These are phyloP conservation scores for peach (Prunus persica) DNA, from an alignment of 306 rosid genomes.

Conservation along the genomic window Prunus_persica_NCBIv2 NC_034016.1:12521001-12521500, in stretches of 20 bases:
- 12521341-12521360: constrained; percentile 49
- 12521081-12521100: too few relatives aligned
- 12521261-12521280: not conserved
- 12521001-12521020: too few relatives aligned
- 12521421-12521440: constrained; percentile 24
- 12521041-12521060: too few relatives aligned
- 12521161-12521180: too few relatives aligned
- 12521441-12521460: constrained; percentile 25
- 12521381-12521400: constrained; percentile 37
- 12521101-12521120: too few relatives aligned
- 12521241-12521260: not conserved
- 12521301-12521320: not conserved
- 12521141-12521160: too few relatives aligned
- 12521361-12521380: constrained; percentile 36
- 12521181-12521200: too few relatives aligned
- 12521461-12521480: constrained; percentile 48
- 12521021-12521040: too few relatives aligned
- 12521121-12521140: too few relatives aligned
- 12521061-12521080: too few relatives aligned
- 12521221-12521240: too few relatives aligned
- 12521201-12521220: too few relatives aligned
- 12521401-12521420: constrained; percentile 37
- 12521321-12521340: constrained; percentile 32
- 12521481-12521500: constrained; percentile 51
- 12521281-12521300: not conserved